Evolutionary conservation across 768 basidiomycete species (phyloP), one percentile per base, ranked within the genome.

Genomic region (Suillus spraguei): DNA sequence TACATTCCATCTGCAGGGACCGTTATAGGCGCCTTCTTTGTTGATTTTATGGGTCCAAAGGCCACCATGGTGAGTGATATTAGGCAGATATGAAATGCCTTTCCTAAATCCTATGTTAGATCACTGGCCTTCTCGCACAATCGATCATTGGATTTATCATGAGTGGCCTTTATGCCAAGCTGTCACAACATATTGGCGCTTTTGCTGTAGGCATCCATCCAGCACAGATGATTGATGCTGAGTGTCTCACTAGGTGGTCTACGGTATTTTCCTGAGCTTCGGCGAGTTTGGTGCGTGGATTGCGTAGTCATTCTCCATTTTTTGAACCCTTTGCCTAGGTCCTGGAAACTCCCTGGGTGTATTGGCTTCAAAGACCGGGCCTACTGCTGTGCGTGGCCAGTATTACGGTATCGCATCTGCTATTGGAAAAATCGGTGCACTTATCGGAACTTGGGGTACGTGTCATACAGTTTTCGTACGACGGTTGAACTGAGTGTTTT

Each of bases 381-480:
- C 95, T 0, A 97, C 95, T 1, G 93, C 90, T 24, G 80, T 92
- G 53, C 89, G 93, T 64, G 93, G 94, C 2, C 90, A 94, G 58
- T 91, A 88, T 74, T 95, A 96, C 70, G 95, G 94, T 32, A 63
- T 87, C 35, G 94, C 94, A 8, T 94, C 95, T 49, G 94, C 95
- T 16, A 70, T 92, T 56, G 95, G 93, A 41, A 95, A 95, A 76
- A 68, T 93, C 49, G 93, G 93, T 28, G 93, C 93, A 13, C 92
- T 94, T 72, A 81, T 87, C 53, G 92, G 92, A 33, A 92, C 89
- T 49, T 94, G 89, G 88, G 83, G 89, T 89, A 72, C 32, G 87
- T 75, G 2, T 28, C 22, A 39, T 14, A 22, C 33, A 0, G 42
- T 50, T 39, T 63, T 24, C 7, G 17, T n/a, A 52, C n/a, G 32